Evolutionary conservation across 192 early-diverging fungal species (phyloP), one percentile per base, ranked within the genome.

Genomic region (Linnemannia elongata): DNA sequence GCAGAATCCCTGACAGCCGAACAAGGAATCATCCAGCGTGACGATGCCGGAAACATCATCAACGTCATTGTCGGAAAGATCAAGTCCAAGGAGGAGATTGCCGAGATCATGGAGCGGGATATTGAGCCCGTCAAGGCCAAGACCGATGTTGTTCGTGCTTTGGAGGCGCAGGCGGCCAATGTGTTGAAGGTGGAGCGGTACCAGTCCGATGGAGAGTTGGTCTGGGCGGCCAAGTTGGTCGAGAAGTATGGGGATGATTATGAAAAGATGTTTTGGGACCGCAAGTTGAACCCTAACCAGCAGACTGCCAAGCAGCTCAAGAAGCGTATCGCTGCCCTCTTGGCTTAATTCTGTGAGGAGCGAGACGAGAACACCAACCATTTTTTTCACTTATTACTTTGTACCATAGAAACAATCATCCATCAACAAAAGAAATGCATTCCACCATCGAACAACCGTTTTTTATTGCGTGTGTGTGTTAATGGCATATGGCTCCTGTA

Each of bases 11-110:
- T 94, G 30, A 89, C 89, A 2, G 90, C 92, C 42, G 93, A 93
- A 33, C 94, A 95, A 85, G 96, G 95, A 87, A 88, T 96, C n/a
- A 96, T 96, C 83, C 93, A 96, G 82, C 93, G 95, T 68, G 95
- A 96, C 82, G 94, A 94, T 36, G 90, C 92, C 4, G 96, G 96
- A 30, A 95, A 95, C 79, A 90, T 96, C 33, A 77, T 94, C 35
- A 94, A 93, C 38, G 89, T 95, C 18, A 92, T 95, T 88, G 82
- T 94, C 36, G 91, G 93, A 3, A 92, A 93, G n/a, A 89, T 90
- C 49, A 90, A 88, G 81, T 78, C 85, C 36, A 80, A 90, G 47
- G 88, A 91, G 42, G 90, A 89, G 44, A 24, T 87, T 24, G 82
- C 75, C n/a, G 89, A 89, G 79, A 44, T 85, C n/a, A 85, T 89